Conservation (phyloP, 441 rosid species). For the Melastoma candidum region DNA sequence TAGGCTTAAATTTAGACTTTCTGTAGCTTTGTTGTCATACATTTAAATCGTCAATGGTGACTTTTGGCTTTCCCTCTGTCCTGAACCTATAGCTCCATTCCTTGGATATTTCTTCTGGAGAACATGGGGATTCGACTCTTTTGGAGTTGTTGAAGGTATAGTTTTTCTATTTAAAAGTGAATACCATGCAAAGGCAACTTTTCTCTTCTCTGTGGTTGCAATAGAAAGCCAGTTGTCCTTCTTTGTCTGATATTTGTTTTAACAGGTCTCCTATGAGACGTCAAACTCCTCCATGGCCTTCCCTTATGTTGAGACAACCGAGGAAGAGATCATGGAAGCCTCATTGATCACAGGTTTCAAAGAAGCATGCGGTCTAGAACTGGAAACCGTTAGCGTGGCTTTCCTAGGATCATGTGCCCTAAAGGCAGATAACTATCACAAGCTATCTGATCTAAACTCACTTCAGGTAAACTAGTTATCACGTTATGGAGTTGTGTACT, state of each 20-base stretch:
- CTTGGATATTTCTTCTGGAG: conserved; percentile 51
- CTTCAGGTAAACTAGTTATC: conserved; percentile 39
- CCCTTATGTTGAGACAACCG: conserved; percentile 65
- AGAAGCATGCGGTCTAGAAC: conserved; percentile 50
- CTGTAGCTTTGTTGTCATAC: no score
- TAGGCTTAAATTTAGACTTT: no score
- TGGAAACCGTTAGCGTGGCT: conserved; percentile 42
- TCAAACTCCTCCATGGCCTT: conserved; percentile 91
- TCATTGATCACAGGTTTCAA: conserved; percentile 55
- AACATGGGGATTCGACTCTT: conserved; percentile 42
- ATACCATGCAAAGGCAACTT: no score
- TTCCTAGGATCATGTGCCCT: conserved; percentile 63
- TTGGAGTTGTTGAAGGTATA: conserved; percentile 63
- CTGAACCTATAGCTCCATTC: conserved; percentile 46
- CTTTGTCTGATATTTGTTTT: conserved; percentile 8
- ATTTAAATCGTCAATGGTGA: not conserved
- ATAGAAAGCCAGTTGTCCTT: no score
- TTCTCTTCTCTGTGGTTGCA: no score
- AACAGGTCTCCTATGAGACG: conserved; percentile 46
- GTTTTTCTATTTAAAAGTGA: not conserved
- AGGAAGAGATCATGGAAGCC: conserved; percentile 59
- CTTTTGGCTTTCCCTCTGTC: conserved; percentile 15
- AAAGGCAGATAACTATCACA: conserved; percentile 47
- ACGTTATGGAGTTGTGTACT: not conserved
- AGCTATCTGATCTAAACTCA: conserved; percentile 47